A percentile compares a stretch with the other conserved stretches of the same genome.
Evolutionary conservation across 1,284 basidiomycete genomes (phyloP).

Genomic region (Fomitiporia mediterranea): DNA sequence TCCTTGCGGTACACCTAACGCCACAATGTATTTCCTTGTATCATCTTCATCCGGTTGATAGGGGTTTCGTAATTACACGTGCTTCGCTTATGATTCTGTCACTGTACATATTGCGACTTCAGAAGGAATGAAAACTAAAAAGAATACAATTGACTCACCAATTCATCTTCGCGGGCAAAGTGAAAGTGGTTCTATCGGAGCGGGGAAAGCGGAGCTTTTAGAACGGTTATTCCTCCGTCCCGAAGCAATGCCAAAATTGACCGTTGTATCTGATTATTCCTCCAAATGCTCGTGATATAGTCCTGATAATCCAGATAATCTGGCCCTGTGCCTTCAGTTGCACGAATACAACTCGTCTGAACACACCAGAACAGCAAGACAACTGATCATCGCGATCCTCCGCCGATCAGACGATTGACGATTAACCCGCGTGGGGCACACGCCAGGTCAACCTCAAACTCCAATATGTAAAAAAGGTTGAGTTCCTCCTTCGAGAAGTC

Average conservation of each 20-base stretch:
- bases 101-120: not conserved
- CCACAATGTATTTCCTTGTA: not conserved
- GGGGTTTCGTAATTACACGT: not conserved
- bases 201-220: slow-evolving; percentile 2
- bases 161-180: slow-evolving; percentile 6
- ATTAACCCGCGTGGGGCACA: not conserved
- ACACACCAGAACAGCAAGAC: too few relatives aligned
- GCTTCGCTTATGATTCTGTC: not conserved
- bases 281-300: too few relatives aligned
- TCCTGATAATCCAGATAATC: too few relatives aligned
- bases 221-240: not conserved
- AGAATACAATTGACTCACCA: too few relatives aligned
- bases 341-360: too few relatives aligned
- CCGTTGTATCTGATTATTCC: too few relatives aligned
- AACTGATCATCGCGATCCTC: not conserved
- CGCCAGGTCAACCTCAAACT: not conserved
- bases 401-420: slow-evolving; percentile 1
- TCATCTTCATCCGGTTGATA: not conserved
- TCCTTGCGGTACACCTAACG: not conserved
- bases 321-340: too few relatives aligned
- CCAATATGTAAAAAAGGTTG: not conserved
- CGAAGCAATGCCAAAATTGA: slow-evolving; percentile 1
- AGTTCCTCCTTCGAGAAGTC: not conserved
- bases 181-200: slow-evolving; percentile 3
- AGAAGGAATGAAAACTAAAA: not conserved